Base-by-base conservation (phyloP, 352 stramenopile species). In the Albugo laibachii region DNA sequence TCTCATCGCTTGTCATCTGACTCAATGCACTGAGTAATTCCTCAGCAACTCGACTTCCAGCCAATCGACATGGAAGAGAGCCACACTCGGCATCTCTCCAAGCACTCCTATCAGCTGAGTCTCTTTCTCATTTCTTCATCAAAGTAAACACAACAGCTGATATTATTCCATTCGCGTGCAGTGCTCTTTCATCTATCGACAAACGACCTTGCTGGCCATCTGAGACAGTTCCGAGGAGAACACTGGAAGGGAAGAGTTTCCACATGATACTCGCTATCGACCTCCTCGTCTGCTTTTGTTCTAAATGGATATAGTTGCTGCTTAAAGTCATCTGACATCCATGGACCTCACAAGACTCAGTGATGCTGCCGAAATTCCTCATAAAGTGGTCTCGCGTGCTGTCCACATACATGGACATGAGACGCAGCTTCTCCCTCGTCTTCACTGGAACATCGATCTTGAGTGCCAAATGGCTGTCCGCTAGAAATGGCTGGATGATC, bases 1-100 rank as follows among this genome's bases (percentile, higher is more conserved):
- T 53, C 62, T 98, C 12, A 94, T 99, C 14, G 95, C 95, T 14
- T 83, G 98, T 54, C 75, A 95, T 20, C 65, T 98, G 12, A 80
- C 97, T 37, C 81, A 83, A 16, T 69, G 87, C n/a, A n/a, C n/a
- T n/a, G n/a, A n/a, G n/a, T n/a, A n/a, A n/a, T n/a, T n/a, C n/a
- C n/a, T n/a, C n/a, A n/a, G n/a, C 24, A 31, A 31, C 24, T 31
- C 24, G 24, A 3, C 8, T 31, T 31, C 24, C 24, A 31, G 8
- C 24, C 8, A 8, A 31, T 31, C 8, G 24, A 31, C 24, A 8
- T 31, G 8, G 24, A 3, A 8, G 24, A 31, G 8, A 31, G 3
- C 3, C 24, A n/a, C n/a, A n/a, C n/a, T n/a, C n/a, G n/a, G n/a
- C n/a, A n/a, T n/a, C 36, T 41, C 14, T 16, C 36, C 36, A 16